Conservation (phyloP, 2,329 filamentous ascomycete genomes). For the Neurospora sp. region DNA sequence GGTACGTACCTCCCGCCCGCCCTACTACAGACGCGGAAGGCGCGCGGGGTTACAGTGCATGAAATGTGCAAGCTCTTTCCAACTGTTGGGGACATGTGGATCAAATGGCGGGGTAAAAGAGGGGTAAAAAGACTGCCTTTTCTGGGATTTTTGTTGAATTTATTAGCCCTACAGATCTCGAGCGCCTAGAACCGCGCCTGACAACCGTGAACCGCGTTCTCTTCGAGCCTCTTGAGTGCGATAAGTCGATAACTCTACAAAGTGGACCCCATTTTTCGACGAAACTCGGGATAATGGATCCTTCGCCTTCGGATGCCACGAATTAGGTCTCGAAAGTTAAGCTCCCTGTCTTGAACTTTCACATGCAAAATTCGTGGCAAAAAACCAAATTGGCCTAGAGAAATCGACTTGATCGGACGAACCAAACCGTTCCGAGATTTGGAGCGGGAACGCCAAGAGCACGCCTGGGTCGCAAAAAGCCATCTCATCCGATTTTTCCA, state of each 20-base stretch:
- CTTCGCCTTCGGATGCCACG: not conserved
- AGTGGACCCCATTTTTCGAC: not conserved
- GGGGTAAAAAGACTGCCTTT: not conserved
- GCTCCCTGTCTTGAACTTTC: not conserved
- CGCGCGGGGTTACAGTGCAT: not conserved
- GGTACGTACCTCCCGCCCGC: not conserved
- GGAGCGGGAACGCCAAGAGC: not conserved
- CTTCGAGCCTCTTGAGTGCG: not conserved
- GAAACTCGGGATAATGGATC: not conserved
- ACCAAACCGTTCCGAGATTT: not conserved
- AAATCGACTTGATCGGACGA: not conserved
- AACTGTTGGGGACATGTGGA: constrained; percentile 8
- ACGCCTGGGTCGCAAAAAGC: not conserved
- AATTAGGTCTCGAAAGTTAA: not conserved
- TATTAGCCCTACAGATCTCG: not conserved
- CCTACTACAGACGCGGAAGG: not conserved
- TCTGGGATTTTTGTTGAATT: constrained; percentile 4
- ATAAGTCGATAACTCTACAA: not conserved
- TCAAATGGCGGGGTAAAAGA: not conserved
- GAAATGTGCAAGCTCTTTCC: not conserved
- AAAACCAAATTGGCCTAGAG: not conserved
- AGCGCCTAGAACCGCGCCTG: not conserved
- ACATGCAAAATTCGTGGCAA: not conserved
- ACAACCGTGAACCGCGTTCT: not conserved
- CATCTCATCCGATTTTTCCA: not conserved